Conservation (phyloP, 768 basidiomycete genomes). For the Calocybe cyanea region DNA sequence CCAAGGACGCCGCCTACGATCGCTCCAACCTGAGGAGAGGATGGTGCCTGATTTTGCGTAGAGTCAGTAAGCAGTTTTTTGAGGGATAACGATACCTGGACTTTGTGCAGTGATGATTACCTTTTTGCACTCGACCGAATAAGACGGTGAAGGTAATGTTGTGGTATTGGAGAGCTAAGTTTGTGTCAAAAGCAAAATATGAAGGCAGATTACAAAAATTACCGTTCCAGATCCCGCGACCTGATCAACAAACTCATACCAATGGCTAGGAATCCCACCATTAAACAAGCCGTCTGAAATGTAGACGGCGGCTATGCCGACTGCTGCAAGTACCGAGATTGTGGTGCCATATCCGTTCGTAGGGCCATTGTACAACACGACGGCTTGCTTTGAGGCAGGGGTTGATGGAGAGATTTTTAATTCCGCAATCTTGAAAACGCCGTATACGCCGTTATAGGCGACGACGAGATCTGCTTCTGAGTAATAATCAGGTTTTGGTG, state of each 20-base stretch:
- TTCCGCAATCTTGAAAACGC: constrained; percentile 1
- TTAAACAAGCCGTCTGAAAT: background rate
- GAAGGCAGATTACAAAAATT: too few relatives aligned
- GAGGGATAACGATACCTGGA: too few relatives aligned
- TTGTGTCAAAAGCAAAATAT: too few relatives aligned
- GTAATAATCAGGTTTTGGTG: constrained; percentile 5
- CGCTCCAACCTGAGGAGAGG: constrained; percentile 3
- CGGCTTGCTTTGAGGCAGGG: constrained; percentile 10
- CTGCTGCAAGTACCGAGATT: constrained; percentile 5
- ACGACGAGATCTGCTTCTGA: constrained; percentile 8
- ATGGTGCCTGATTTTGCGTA: background rate
- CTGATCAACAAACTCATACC: background rate
- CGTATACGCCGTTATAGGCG: constrained; percentile 9
- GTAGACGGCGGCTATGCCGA: constrained; percentile 9
- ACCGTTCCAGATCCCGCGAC: background rate
- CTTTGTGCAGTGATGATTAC: too few relatives aligned
- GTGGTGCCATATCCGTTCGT: background rate
- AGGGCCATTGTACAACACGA: constrained; percentile 3
- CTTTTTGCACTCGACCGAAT: too few relatives aligned
- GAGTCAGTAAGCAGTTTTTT: too few relatives aligned
- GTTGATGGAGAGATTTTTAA: constrained; percentile 5
- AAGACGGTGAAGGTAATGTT: too few relatives aligned
- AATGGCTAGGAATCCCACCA: constrained; percentile 8
- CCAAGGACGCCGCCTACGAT: constrained; percentile 9
- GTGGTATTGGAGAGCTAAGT: too few relatives aligned